These are phyloP conservation scores for Colletotrichum karsti DNA, from an alignment of 2,329 filamentous ascomycete genomes.

Conservation along the genomic window DNA sequence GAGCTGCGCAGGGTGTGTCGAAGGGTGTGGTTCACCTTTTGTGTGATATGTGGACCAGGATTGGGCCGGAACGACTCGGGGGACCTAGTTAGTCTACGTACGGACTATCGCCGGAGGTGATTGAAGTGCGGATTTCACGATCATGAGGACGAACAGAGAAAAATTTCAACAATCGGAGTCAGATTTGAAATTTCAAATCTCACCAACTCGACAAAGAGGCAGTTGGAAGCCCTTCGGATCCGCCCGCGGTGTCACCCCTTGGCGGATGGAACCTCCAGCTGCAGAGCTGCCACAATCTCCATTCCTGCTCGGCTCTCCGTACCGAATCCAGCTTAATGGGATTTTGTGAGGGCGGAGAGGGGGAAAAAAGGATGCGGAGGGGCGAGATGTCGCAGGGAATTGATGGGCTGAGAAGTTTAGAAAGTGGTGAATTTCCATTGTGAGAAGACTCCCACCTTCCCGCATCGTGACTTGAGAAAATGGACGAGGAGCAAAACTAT, in stretches of 20 bases:
- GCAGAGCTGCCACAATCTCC: neutral
- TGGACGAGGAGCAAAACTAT: neutral
- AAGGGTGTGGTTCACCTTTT: neutral
- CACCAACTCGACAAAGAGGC: neutral
- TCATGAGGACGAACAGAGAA: slow-evolving; percentile 2
- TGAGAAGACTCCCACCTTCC: neutral
- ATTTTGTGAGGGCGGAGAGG: neutral
- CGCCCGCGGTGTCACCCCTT: neutral
- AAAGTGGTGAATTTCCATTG: neutral
- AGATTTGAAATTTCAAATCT: neutral
- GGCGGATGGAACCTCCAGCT: neutral
- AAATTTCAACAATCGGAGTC: neutral
- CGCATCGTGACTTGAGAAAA: neutral
- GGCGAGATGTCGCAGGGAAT: neutral
- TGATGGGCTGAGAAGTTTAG: neutral
- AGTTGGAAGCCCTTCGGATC: neutral
- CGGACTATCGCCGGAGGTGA: neutral
- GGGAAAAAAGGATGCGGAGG: neutral
- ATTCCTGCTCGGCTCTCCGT: slow-evolving; percentile 13
- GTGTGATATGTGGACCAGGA: neutral
- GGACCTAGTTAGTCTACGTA: neutral
- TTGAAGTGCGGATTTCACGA: neutral
- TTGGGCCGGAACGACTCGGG: neutral
- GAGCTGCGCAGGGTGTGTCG: neutral
- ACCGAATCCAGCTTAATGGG: slow-evolving; percentile 25